These are phyloP conservation scores for Penicillium parvum DNA, from an alignment of 495 filamentous ascomycete species.

Conservation along the genomic window DNA sequence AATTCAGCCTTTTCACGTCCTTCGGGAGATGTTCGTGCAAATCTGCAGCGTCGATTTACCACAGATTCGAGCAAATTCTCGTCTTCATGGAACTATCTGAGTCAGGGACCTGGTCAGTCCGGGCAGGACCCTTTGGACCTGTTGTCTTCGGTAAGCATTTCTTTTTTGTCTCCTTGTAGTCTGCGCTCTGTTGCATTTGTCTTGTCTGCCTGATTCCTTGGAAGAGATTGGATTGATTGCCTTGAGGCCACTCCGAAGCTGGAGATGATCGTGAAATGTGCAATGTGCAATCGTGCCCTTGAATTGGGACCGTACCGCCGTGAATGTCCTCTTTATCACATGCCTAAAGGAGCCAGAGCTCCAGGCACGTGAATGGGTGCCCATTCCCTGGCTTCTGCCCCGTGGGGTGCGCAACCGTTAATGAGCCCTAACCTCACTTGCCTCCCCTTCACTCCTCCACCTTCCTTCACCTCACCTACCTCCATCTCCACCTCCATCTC, in stretches of 20 bases:
- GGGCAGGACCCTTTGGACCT: slow-evolving; percentile 56
- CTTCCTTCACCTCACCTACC: not conserved
- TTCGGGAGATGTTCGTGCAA: slow-evolving; percentile 59
- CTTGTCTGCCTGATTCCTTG: not conserved
- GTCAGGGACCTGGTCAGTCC: slow-evolving; percentile 51
- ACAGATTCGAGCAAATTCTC: slow-evolving; percentile 84
- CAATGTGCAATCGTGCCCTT: not conserved
- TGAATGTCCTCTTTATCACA: no score
- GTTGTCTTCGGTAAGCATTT: slow-evolving; percentile 48
- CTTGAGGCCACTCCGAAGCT: no score
- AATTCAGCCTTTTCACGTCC: slow-evolving; percentile 52
- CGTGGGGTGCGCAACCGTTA: no score
- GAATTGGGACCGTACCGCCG: no score
- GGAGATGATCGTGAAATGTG: no score
- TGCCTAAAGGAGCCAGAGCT: no score
- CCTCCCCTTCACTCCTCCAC: not conserved
- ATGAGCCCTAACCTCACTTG: not conserved
- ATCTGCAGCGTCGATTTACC: slow-evolving; percentile 88
- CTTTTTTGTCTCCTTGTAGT: slow-evolving; percentile 12
- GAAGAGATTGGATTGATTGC: no score
- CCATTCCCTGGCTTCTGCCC: no score
- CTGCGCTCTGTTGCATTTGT: not conserved
- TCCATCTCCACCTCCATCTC: slow-evolving; percentile 2
- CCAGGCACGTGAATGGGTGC: no score
- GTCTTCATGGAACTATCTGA: slow-evolving; percentile 66